Percentiles rank a stretch among this genome's conserved stretches.
These are phyloP conservation scores for Debaryomycetaceae sp. DNA, from an alignment of 1,139 yeast species.

Conservation along the genomic window DNA sequence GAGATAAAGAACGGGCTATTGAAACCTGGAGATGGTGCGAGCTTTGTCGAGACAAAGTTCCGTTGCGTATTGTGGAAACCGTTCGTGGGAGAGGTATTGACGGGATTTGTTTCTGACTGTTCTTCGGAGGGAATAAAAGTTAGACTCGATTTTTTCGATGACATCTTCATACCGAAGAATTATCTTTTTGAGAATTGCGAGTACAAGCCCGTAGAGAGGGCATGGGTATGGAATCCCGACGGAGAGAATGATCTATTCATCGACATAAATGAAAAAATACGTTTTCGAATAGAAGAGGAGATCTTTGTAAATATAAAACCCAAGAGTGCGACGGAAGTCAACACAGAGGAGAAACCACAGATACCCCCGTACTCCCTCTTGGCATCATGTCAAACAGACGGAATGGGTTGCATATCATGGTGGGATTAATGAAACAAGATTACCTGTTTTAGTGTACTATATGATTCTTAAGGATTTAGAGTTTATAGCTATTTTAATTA, in stretches of 20 bases:
- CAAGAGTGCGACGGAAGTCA: slow-evolving; percentile 55
- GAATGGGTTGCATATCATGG: slow-evolving; percentile 95
- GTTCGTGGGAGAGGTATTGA: slow-evolving; percentile 87
- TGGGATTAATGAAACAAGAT: slow-evolving; percentile 57
- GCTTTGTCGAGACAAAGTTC: slow-evolving; percentile 72
- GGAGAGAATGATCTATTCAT: slow-evolving; percentile 71
- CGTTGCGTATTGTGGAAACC: slow-evolving; percentile 86
- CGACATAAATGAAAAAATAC: slow-evolving; percentile 85
- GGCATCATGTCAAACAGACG: slow-evolving; percentile 94
- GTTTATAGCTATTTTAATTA: slow-evolving; percentile 40
- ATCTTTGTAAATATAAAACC: slow-evolving; percentile 81
- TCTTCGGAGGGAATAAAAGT: slow-evolving; percentile 83
- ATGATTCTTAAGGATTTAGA: background rate
- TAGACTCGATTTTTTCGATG: slow-evolving; percentile 84
- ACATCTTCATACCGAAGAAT: slow-evolving; percentile 80
- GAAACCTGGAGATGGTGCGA: slow-evolving; percentile 95
- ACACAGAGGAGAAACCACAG: slow-evolving; percentile 29
- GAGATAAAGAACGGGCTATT: slow-evolving; percentile 82
- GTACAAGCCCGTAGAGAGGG: slow-evolving; percentile 72
- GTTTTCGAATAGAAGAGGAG: slow-evolving; percentile 89
- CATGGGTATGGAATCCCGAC: slow-evolving; percentile 91
- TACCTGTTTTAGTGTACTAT: background rate
- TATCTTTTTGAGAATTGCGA: slow-evolving; percentile 76
- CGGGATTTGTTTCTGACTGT: slow-evolving; percentile 92
- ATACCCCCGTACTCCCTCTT: slow-evolving; percentile 76